Evolutionary conservation across 1,284 basidiomycete species (phyloP), one percentile per base, ranked within the genome.

Genomic region (Marasmius sp.): DNA sequence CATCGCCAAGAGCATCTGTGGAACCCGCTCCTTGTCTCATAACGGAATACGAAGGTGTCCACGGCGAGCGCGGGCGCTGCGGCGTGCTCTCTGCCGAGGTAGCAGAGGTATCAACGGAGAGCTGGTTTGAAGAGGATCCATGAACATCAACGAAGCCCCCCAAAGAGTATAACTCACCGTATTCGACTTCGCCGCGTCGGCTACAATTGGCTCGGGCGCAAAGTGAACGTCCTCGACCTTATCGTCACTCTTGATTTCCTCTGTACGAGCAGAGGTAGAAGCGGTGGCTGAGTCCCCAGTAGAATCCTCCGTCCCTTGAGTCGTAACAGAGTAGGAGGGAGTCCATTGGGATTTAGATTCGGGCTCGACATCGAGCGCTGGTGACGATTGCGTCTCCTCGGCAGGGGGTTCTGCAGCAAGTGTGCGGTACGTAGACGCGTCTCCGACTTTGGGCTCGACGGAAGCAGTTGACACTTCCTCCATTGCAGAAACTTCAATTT

Each of bases 41-140:
- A 33, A 67, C 66, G 9, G 65, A 65, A 53, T 72, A 72, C 22
- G 70, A 71, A 8, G 67, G 69, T n/a, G 69, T 71, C 71, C 71
- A 69, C 5, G 67, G 66, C 27, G 64, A 65, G 52, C 64, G 65
- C 36, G 66, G 68, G 56, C 66, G 61, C 36, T 68, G 66, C 9
- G 60, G 47, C 50, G 54, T 48, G 33, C 20, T n/a, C 20, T 47
- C 45, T 20, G 45, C 11, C 6, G 54, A 60, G 1, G 45, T 45
- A 12, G 33, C 20, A 34, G 34, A 41, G 38, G 57, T 58, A 51
- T 56, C 63, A 27, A 58, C 49, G 38, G 61, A 58, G 33, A 57
- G 51, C 56, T 61, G 38, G 20, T 34, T 7, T 20, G 45, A 38
- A 7, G n/a, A 27, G 10, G 11, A 14, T 11, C 12, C 11, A 38